These are phyloP conservation scores for Candida pini DNA, from an alignment of 805 yeast genomes.

Conservation along the genomic window DNA sequence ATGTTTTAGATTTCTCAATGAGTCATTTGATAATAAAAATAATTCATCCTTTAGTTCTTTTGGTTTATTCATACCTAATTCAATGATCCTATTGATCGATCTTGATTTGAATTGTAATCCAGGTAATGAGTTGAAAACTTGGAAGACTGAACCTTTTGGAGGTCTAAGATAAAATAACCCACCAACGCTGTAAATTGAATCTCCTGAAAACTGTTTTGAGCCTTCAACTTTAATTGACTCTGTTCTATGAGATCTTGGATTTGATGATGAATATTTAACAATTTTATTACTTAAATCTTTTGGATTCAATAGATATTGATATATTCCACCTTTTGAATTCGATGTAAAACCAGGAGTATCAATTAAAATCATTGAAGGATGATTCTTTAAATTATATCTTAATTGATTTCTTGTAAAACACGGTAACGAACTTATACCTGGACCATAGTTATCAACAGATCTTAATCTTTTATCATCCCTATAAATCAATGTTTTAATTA, in stretches of 20 bases:
- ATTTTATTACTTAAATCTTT: slow-evolving; percentile 5
- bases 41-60: slow-evolving; percentile 21
- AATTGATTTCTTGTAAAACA: slow-evolving; percentile 61
- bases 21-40: slow-evolving; percentile 18
- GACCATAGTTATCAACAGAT: slow-evolving; percentile 32
- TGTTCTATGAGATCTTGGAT: slow-evolving; percentile 4
- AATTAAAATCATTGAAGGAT: slow-evolving; percentile 19
- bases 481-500: slow-evolving; percentile 41
- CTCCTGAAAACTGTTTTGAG: slow-evolving; percentile 19
- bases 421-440: slow-evolving; percentile 51
- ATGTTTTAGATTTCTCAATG: slow-evolving; percentile 30
- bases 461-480: slow-evolving; percentile 12
- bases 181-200: slow-evolving; percentile 38
- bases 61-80: slow-evolving; percentile 18
- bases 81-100: slow-evolving; percentile 28
- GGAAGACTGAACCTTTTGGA: slow-evolving; percentile 46
- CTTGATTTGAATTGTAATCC: slow-evolving; percentile 33
- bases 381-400: slow-evolving; percentile 30
- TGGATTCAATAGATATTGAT: slow-evolving; percentile 20
- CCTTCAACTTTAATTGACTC: slow-evolving; percentile 7
- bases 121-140: slow-evolving; percentile 40
- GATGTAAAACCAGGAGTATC: slow-evolving; percentile 50
- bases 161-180: slow-evolving; percentile 56
- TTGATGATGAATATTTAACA: slow-evolving; percentile 4
- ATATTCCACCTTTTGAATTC: slow-evolving; percentile 23